Evolutionary conservation across 2,329 filamentous ascomycete species (phyloP).

Genomic region (Rugonectria rugulosa): DNA sequence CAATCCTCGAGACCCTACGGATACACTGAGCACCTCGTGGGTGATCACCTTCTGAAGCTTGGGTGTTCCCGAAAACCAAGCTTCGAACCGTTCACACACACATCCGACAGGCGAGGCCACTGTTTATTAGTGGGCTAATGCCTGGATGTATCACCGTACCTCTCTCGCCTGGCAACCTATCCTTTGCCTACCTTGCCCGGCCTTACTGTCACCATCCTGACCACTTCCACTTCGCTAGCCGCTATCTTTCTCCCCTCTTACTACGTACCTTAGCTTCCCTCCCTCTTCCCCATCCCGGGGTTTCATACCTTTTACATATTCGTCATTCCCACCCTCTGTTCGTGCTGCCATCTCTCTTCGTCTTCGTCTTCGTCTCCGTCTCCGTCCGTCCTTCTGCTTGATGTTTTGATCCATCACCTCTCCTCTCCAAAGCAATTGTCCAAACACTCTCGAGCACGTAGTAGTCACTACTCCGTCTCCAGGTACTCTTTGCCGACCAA

Average conservation of each 20-base stretch:
- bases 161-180: too few relatives aligned
- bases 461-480: too few relatives aligned
- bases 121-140: too few relatives aligned
- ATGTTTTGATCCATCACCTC: background rate
- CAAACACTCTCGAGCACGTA: too few relatives aligned
- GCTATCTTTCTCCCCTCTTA: background rate
- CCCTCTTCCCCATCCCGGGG: background rate
- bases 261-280: background rate
- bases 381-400: conserved; percentile 7
- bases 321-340: background rate
- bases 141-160: too few relatives aligned
- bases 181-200: background rate
- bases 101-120: too few relatives aligned
- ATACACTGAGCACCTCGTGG: too few relatives aligned
- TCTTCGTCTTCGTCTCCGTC: background rate
- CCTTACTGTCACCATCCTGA: background rate
- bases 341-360: too few relatives aligned
- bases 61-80: too few relatives aligned
- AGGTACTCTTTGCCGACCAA: conserved; percentile 2
- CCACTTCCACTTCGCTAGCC: conserved; percentile 11
- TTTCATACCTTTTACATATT: background rate
- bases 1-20: background rate
- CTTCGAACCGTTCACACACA: too few relatives aligned
- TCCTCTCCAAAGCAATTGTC: conserved; percentile 5
- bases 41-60: too few relatives aligned